A percentile compares a stretch with the other conserved stretches of the same genome.
phyloP scores from a whole-genome alignment of 768 basidiomycete genomes.

The Lentinus brumalis region DNA sequence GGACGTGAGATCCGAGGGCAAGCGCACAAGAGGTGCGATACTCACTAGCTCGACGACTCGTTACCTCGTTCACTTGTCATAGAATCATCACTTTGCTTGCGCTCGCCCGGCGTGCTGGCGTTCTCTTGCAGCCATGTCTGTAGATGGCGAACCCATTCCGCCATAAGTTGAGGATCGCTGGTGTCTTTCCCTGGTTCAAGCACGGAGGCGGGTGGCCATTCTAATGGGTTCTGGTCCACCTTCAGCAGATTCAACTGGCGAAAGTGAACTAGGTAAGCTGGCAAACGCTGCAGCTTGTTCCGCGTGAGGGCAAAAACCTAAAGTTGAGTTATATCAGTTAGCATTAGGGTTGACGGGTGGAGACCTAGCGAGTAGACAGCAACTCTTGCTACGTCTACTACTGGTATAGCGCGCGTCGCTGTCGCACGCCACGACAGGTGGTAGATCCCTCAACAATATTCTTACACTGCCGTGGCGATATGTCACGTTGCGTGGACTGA shows the following conservation, averaged over 20 bases:
- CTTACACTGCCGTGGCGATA: neutral
- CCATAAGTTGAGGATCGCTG: slow-evolving; percentile 54
- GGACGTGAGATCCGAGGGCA: neutral
- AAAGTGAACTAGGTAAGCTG: slow-evolving; percentile 77
- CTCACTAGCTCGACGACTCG: slow-evolving; percentile 41
- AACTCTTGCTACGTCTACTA: neutral
- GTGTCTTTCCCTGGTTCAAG: slow-evolving; percentile 45
- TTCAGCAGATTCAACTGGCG: slow-evolving; percentile 74
- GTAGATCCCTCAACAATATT: neutral
- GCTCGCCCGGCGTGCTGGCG: slow-evolving; percentile 33
- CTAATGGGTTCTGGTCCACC: slow-evolving; percentile 88
- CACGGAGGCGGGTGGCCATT: slow-evolving; percentile 81
- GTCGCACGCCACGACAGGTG: neutral
- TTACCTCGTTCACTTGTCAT: slow-evolving; percentile 44
- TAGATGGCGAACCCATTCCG: slow-evolving; percentile 70
- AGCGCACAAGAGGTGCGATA: slow-evolving; percentile 4
- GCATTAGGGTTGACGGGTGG: neutral
- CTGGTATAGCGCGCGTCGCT: neutral
- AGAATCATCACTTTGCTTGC: slow-evolving; percentile 50
- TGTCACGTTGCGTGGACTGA: neutral
- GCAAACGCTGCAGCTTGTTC: slow-evolving; percentile 82
- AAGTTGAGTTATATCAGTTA: slow-evolving; percentile 1
- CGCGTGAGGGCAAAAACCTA: slow-evolving; percentile 86
- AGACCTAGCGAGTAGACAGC: neutral
- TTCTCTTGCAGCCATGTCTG: slow-evolving; percentile 77